Conservation (phyloP, 2,329 filamentous ascomycete species). For the Sordariomycetes sp. region DNA sequence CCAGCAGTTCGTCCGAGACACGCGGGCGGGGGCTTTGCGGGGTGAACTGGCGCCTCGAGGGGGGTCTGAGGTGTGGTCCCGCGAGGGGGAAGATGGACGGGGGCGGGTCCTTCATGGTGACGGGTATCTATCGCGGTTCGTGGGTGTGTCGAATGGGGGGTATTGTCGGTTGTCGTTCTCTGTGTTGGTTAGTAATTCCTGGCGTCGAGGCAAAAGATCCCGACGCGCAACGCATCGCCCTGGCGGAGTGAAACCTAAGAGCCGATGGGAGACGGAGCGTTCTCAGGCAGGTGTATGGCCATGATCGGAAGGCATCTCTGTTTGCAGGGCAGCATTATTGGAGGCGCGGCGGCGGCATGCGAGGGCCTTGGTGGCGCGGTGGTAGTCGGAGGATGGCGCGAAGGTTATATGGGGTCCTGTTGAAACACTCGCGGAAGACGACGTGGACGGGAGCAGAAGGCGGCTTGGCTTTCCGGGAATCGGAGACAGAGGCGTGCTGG, state of each 20-base stretch:
- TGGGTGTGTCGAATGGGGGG: neutral
- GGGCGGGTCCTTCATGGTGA: constrained; percentile 23
- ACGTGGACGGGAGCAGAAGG: neutral
- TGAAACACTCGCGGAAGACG: neutral
- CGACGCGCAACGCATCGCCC: neutral
- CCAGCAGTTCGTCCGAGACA: constrained; percentile 46
- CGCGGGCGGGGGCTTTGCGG: constrained; percentile 34
- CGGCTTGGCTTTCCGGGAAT: no score
- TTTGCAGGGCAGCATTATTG: neutral
- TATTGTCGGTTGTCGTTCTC: neutral
- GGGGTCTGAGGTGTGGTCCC: constrained; percentile 21
- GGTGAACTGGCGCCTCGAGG: constrained; percentile 26
- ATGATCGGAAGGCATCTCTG: neutral
- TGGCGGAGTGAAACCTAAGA: neutral
- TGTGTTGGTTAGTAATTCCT: neutral
- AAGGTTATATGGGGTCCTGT: neutral
- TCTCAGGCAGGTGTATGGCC: neutral
- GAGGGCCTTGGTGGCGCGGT: neutral
- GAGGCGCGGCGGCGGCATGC: neutral
- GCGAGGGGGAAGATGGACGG: constrained; percentile 19
- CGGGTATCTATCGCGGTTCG: neutral
- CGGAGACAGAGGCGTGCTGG: no score
- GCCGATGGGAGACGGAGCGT: neutral
- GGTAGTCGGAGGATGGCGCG: neutral
- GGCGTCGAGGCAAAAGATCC: neutral